A percentile compares a stretch with the other conserved stretches of the same genome.
phyloP scores from a whole-genome alignment of 257 asterid genomes.

The Nicotiana knightiana region DNA sequence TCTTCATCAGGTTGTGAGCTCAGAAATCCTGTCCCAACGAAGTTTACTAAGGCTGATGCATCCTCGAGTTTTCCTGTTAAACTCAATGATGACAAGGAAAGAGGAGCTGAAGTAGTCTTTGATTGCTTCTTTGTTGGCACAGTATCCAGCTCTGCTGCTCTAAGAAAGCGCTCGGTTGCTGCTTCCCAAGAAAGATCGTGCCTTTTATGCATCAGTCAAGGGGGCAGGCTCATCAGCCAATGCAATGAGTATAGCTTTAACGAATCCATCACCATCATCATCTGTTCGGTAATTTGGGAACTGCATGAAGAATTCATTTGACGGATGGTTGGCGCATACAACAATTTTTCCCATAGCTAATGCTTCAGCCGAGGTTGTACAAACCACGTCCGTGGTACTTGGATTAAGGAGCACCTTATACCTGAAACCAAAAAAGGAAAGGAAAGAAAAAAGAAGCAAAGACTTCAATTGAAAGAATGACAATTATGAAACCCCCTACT shows the following conservation, averaged over 20 bases:
- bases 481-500: no score
- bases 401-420: slow-evolving; percentile 90
- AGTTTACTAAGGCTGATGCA: slow-evolving; percentile 72
- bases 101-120: slow-evolving; percentile 43
- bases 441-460: no score
- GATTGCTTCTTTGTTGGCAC: slow-evolving; percentile 32
- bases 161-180: slow-evolving; percentile 79
- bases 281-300: slow-evolving; percentile 87
- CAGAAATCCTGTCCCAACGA: slow-evolving; percentile 60
- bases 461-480: no score
- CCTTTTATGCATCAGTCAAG: slow-evolving; percentile 53
- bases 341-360: slow-evolving; percentile 98
- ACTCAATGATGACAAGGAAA: slow-evolving; percentile 59
- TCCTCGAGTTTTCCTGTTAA: slow-evolving; percentile 63
- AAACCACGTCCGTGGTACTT: slow-evolving; percentile 97
- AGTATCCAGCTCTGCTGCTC: slow-evolving; percentile 54
- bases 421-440: slow-evolving; percentile 29
- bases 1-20: slow-evolving; percentile 73
- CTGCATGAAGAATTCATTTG: slow-evolving; percentile 95
- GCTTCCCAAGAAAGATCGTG: slow-evolving; percentile 97
- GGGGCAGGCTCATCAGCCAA: slow-evolving; percentile 72
- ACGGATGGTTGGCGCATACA: slow-evolving; percentile 88
- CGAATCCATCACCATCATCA: slow-evolving; percentile 59
- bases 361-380: slow-evolving; percentile 98
- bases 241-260: slow-evolving; percentile 62